Evolutionary conservation across 257 asterid species (phyloP).

Genomic region (Cordia subcordata): DNA sequence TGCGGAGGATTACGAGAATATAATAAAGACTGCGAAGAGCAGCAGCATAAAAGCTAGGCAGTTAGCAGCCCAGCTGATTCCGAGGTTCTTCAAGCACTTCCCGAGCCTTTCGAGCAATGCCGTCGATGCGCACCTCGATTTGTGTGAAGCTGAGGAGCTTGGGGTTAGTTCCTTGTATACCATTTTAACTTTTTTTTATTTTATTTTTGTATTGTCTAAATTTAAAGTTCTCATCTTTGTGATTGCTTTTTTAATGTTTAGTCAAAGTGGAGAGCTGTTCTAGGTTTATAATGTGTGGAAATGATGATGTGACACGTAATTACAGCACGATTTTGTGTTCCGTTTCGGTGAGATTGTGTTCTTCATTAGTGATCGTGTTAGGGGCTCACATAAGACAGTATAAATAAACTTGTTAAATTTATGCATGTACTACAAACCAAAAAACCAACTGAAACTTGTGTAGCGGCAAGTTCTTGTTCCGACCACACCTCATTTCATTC

Average conservation of each 20-base stretch:
- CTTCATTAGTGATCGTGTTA: too few relatives aligned
- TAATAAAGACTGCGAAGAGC: constrained; percentile 69
- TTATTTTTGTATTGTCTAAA: background rate
- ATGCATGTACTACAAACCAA: too few relatives aligned
- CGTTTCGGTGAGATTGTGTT: too few relatives aligned
- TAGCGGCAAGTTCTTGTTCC: too few relatives aligned
- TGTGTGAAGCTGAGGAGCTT: constrained; percentile 93
- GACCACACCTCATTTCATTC: too few relatives aligned
- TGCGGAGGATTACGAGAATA: constrained; percentile 68
- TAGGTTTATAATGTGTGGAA: background rate
- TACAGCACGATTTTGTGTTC: too few relatives aligned
- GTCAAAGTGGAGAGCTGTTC: background rate
- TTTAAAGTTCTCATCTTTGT: background rate
- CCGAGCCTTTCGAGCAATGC: constrained; percentile 66
- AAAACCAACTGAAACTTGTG: too few relatives aligned
- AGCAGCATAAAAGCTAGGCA: constrained; percentile 77
- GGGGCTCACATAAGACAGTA: too few relatives aligned
- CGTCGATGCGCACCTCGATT: constrained; percentile 87
- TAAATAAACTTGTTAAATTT: too few relatives aligned
- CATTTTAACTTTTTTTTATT: background rate
- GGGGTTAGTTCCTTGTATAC: constrained; percentile 51
- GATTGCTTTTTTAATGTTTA: background rate
- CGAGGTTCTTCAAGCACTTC: constrained; percentile 79
- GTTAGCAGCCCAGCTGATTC: constrained; percentile 91
- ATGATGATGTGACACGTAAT: too few relatives aligned